Conservation (phyloP, 768 basidiomycete species). For the Suillus sp. region DNA sequence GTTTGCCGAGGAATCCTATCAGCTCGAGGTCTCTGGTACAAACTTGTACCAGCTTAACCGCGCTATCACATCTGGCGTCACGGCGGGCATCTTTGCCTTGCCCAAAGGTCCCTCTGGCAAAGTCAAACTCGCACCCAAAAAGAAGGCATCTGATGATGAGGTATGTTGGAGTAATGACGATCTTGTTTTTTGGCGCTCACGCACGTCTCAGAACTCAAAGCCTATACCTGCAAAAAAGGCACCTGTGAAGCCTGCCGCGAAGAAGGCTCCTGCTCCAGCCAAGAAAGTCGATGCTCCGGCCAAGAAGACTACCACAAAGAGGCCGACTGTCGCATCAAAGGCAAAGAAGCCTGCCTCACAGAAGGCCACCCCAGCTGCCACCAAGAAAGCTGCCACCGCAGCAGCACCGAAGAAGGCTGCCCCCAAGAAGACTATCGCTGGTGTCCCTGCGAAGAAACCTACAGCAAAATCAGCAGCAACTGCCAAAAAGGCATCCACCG, state of each 20-base stretch:
- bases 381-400: constrained; percentile 37
- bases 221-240: constrained; percentile 21
- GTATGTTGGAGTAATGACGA: constrained; percentile 33
- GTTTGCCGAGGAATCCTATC: constrained; percentile 55
- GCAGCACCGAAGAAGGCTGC: constrained; percentile 34
- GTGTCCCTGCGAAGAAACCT: constrained; percentile 20
- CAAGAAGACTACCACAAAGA: constrained; percentile 38
- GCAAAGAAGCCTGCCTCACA: constrained; percentile 43
- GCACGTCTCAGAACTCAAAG: constrained; percentile 19
- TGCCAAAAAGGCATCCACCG: constrained; percentile 24
- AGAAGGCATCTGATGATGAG: constrained; percentile 49
- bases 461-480: constrained; percentile 4
- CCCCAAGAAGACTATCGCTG: constrained; percentile 39
- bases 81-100: constrained; percentile 50
- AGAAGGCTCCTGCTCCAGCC: constrained; percentile 33
- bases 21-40: constrained; percentile 43
- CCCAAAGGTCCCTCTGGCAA: constrained; percentile 70
- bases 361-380: constrained; percentile 27
- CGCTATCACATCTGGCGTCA: constrained; percentile 53
- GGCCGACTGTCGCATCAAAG: constrained; percentile 20
- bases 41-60: constrained; percentile 50
- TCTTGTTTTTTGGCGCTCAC: background rate
- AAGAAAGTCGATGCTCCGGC: constrained; percentile 31
- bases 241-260: constrained; percentile 20
- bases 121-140: constrained; percentile 71